A percentile compares a stretch with the other conserved stretches of the same genome.
These are phyloP conservation scores for Cytospora chrysosperma DNA, from an alignment of 2,329 filamentous ascomycete genomes.

Conservation along the genomic window DNA sequence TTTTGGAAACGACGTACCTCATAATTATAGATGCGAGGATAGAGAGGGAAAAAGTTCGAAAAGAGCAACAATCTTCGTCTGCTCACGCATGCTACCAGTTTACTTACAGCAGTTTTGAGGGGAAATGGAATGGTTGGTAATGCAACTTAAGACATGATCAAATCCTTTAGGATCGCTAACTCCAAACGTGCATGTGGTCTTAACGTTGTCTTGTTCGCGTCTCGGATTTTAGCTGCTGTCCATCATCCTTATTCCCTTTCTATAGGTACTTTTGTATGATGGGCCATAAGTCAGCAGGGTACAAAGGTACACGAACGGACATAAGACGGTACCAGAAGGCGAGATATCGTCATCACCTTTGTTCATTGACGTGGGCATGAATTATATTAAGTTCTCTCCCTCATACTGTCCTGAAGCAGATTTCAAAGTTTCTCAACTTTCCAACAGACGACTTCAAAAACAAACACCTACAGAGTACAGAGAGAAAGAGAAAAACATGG, in stretches of 20 bases:
- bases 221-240: not conserved
- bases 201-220: not conserved
- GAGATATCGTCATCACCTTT: not conserved
- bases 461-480: not conserved
- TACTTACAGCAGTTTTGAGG: not conserved
- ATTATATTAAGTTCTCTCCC: not conserved
- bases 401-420: too few species aligned
- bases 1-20: not conserved
- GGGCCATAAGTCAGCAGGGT: too few species aligned
- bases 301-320: too few species aligned
- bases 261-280: too few species aligned
- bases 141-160: not conserved
- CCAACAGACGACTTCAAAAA: not conserved
- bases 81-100: not conserved
- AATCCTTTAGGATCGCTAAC: not conserved
- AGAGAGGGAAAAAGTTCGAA: not conserved
- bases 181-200: not conserved
- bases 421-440: not conserved
- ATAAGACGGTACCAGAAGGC: not conserved
- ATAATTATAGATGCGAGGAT: not conserved
- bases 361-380: not conserved
- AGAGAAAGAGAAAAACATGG: conserved; percentile 10
- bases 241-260: too few species aligned
- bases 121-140: not conserved
- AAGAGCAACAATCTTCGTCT: not conserved